Conservation (phyloP, 2,329 filamentous ascomycete genomes). For the Huntiella abstrusa region DNA sequence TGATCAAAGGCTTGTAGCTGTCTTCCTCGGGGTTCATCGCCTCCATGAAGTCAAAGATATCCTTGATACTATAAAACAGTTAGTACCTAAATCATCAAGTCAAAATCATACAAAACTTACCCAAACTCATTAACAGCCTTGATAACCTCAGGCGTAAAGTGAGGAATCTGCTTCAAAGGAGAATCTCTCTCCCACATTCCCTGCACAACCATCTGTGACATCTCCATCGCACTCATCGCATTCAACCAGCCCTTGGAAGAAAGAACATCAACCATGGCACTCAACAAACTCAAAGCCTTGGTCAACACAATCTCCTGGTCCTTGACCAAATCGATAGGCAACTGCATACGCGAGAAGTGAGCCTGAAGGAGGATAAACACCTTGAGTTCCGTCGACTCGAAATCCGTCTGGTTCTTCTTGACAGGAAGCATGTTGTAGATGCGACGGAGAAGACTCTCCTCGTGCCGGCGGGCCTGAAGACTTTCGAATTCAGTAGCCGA, state of each 20-base stretch:
- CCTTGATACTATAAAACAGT: conserved; percentile 47
- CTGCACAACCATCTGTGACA: conserved; percentile 98
- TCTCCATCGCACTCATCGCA: conserved; percentile 96
- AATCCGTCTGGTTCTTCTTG: conserved; percentile 75
- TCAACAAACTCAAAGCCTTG: conserved; percentile 73
- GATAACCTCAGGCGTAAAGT: conserved; percentile 71
- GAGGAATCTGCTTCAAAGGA: conserved; percentile 91
- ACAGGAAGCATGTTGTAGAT: conserved; percentile 91
- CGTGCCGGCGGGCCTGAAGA: conserved; percentile 84
- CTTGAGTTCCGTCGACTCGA: conserved; percentile 95
- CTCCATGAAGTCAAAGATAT: conserved; percentile 97
- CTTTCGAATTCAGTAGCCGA: conserved; percentile 93
- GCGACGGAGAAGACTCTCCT: conserved; percentile 68
- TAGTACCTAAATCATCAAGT: conserved; percentile 15
- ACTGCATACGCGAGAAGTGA: conserved; percentile 92
- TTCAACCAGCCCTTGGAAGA: conserved; percentile 93
- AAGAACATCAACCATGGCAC: conserved; percentile 83
- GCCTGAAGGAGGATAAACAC: conserved; percentile 93
- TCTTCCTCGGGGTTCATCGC: conserved; percentile 90
- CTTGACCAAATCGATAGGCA: conserved; percentile 87
- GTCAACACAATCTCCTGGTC: conserved; percentile 78
- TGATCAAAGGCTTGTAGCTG: conserved; percentile 58
- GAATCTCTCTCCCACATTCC: conserved; percentile 98
- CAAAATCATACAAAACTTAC: conserved; percentile 27
- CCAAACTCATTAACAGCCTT: conserved; percentile 63